Base-by-base conservation (phyloP, 1,139 yeast species). In the Blastobotrys capitulatus region DNA sequence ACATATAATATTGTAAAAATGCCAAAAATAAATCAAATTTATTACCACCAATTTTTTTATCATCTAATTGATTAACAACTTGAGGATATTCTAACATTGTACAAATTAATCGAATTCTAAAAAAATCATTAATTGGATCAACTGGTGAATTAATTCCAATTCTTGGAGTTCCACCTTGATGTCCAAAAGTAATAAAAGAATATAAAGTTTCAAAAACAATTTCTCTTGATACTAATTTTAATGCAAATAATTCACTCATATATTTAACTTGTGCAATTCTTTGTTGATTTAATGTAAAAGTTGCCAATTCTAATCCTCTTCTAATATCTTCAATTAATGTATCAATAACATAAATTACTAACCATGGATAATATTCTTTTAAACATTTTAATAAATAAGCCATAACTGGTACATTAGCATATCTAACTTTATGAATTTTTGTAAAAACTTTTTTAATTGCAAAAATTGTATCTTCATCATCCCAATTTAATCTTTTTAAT, bases 1-100 rank as follows among this genome's bases (percentile, higher is more conserved):
- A 78, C n/a, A 79, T 66, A 60, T 87, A 89, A 62, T 79, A 88
- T 60, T 88, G 95, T 54, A 88, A 82, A 58, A 81, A 83, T 18
- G 75, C 73, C 55, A 84, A 60, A 54, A 84, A 78, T 2, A 76
- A 63, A 6, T 69, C 68, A 27, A 83, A 55, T 38, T 47, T 50
- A 6, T 26, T 27, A 35, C 38, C 43, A 13, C 39, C 39, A 9
- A 18, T 36, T 13, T 48, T 53, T 19, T 37, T 37, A 6, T 40
- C 45, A 27, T 44, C 54, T 47, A 50, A 49, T 31, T 32, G 54
- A 48, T 20, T 50, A 37, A 52, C 58, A n/a, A 58, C 54, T 7
- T 52, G 62, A 32, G 60, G 59, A 10, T 61, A 51, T 34, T 67
- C 69, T 34, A 78, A 57, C 7, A 75, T 54, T 0, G 73, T 63